phyloP scores from a whole-genome alignment of 2,329 filamentous ascomycete species.

The Niveomyces coronatus region DNA sequence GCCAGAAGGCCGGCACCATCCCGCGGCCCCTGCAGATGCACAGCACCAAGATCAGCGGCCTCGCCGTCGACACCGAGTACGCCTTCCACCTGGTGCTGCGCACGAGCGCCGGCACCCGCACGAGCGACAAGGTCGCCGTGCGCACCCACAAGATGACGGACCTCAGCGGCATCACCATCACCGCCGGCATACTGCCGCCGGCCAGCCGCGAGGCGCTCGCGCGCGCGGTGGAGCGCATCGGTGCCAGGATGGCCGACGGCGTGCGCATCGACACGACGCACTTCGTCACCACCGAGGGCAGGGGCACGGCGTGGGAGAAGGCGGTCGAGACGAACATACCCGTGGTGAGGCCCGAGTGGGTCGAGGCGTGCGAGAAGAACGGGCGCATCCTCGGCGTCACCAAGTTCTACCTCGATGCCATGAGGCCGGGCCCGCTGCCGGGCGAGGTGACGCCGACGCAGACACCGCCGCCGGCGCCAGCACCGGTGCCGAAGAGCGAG shows the following conservation, averaged over 20 bases:
- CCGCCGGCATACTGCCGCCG: conserved; percentile 72
- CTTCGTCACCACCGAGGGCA: conserved; percentile 91
- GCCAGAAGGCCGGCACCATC: conserved; percentile 91
- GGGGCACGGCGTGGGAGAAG: conserved; percentile 88
- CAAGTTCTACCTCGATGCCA: conserved; percentile 89
- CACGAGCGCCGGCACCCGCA: conserved; percentile 80
- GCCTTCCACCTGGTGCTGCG: conserved; percentile 85
- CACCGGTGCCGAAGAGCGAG: conserved; percentile 10
- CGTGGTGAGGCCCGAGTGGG: conserved; percentile 92
- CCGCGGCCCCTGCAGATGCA: conserved; percentile 78
- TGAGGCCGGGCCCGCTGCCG: conserved; percentile 36
- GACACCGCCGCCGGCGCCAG: conserved; percentile 17
- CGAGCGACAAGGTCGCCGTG: conserved; percentile 73
- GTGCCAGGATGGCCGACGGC: conserved; percentile 79
- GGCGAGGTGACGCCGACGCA: conserved; percentile 22
- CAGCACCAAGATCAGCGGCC: conserved; percentile 91
- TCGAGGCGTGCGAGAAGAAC: conserved; percentile 89
- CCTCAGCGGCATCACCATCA: conserved; percentile 81
- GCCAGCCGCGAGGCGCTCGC: conserved; percentile 62
- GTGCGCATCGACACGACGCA: conserved; percentile 97
- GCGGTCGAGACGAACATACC: conserved; percentile 97
- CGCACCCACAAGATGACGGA: conserved; percentile 99
- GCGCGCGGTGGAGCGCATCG: conserved; percentile 74
- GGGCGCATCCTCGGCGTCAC: conserved; percentile 89
- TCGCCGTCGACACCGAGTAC: conserved; percentile 96